Evolutionary conservation across 345 rosid genomes (phyloP).

Genomic region (Turritis glabra): DNA sequence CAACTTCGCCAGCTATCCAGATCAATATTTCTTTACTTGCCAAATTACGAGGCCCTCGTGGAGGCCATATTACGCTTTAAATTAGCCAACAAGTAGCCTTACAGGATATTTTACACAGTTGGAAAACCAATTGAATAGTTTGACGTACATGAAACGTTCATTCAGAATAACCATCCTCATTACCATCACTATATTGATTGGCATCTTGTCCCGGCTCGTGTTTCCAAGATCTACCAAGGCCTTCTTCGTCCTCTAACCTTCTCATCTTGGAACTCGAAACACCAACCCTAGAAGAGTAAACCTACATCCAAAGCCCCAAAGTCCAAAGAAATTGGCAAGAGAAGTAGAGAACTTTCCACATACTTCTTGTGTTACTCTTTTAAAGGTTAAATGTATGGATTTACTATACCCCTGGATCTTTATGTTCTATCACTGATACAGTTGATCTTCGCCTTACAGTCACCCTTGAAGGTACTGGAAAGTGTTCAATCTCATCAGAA

Average conservation of each 20-base stretch:
- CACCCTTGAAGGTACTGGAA: constrained; percentile 74
- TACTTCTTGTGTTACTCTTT: background rate
- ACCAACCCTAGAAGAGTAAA: constrained; percentile 49
- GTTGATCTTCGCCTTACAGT: constrained; percentile 66
- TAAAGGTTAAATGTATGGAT: constrained; percentile 5
- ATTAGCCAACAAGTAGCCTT: constrained; percentile 7
- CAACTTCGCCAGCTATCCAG: background rate
- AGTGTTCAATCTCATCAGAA: constrained; percentile 82
- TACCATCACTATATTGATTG: constrained; percentile 57
- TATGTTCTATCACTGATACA: constrained; percentile 64
- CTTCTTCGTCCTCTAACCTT: constrained; percentile 61
- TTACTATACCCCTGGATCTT: constrained; percentile 65
- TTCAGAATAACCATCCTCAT: constrained; percentile 76
- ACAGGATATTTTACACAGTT: constrained; percentile 6
- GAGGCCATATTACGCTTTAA: background rate
- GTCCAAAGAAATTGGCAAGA: background rate
- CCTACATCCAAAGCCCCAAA: constrained; percentile 45
- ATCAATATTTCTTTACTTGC: background rate
- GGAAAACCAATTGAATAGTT: background rate
- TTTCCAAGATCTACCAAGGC: constrained; percentile 53
- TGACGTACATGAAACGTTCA: constrained; percentile 36
- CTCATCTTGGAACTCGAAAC: constrained; percentile 51
- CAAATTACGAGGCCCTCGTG: background rate
- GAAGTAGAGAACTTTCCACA: background rate
- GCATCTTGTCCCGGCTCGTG: constrained; percentile 44